Base-by-base conservation (phyloP, 192 early-diverging fungal species). In the Pilaira anomala region DNA sequence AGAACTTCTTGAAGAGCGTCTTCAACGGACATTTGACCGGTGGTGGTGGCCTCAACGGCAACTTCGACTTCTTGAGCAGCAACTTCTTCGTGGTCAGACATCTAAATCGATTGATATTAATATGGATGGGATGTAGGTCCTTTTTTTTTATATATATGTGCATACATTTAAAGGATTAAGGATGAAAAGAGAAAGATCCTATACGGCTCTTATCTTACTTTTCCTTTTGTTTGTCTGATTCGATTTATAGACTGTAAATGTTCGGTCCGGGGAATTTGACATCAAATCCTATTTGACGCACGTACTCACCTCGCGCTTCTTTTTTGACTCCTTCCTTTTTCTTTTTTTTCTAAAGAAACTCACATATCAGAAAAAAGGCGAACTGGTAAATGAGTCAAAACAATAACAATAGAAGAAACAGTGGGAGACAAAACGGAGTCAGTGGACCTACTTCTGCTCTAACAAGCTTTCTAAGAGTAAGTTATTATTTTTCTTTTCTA, bases 1-100 rank as follows among this genome's bases (percentile, higher is more conserved):
- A 98, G 86, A 50, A 98, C 97, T 71, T 96, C 89, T 83, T 94
- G 91, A 74, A 98, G 91, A 65, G 97, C 95, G 76, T 97, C 94
- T 85, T 96, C 93, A 65, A 97, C 86, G 66, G 91, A 89, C 83
- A 83, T 82, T 69, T 80, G 77, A 12, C 82, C 79, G 50, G 77
- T 19, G 30, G 33, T 74, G 70, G 83, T 71, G 71, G 86, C 77
- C 67, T 69, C 69, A 60, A 57, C 69, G 61, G 62, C 74, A 41
- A 76, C 83, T 68, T 77, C 82, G 68, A 73, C 81, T 70, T 85
- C 83, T 22, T 69, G 79, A 65, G 67, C 74, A 61, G 73, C 61
- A 55, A 78, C 76, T 62, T 68, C 72, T 61, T 63, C 59, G 25
- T 52, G 25, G 40, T 61, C 57, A 62, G 69, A 71, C 69, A 71